Percentiles rank a stretch among this genome's conserved stretches.
These are phyloP conservation scores for Mortierella sp. DNA, from an alignment of 371 early-diverging fungal species.

Conservation along the genomic window DNA sequence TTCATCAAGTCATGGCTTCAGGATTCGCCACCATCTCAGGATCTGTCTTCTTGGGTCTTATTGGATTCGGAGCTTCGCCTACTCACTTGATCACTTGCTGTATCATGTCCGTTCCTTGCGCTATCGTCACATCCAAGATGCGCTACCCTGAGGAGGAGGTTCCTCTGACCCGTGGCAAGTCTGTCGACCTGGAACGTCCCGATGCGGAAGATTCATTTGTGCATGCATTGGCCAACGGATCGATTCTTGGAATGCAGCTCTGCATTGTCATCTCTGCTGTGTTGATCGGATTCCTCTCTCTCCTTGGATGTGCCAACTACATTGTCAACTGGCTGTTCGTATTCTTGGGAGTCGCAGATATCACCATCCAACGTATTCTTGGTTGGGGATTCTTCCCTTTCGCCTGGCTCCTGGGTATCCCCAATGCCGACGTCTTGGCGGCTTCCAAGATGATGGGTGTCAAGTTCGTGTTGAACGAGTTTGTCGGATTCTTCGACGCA, in stretches of 20 bases:
- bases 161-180: constrained; percentile 75
- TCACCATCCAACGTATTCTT: constrained; percentile 76
- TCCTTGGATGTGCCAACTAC: constrained; percentile 75
- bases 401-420: constrained; percentile 87
- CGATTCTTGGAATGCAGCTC: constrained; percentile 84
- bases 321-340: constrained; percentile 79
- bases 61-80: constrained; percentile 73
- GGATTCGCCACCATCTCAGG: constrained; percentile 93
- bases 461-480: constrained; percentile 92
- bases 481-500: constrained; percentile 73
- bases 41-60: constrained; percentile 80
- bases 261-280: constrained; percentile 79
- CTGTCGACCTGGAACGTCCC: constrained; percentile 64
- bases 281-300: constrained; percentile 79
- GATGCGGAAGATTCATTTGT: constrained; percentile 79
- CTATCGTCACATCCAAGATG: constrained; percentile 87
- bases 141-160: constrained; percentile 89
- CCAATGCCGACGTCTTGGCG: constrained; percentile 63
- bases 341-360: constrained; percentile 70
- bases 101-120: constrained; percentile 93
- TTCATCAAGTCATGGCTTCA: constrained; percentile 90
- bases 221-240: constrained; percentile 89
- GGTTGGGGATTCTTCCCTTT: constrained; percentile 83
- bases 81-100: constrained; percentile 82
- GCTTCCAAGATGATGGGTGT: constrained; percentile 84